Base-by-base conservation (phyloP, 2,329 filamentous ascomycete genomes). In the Aspergillus viridinutans region DNA sequence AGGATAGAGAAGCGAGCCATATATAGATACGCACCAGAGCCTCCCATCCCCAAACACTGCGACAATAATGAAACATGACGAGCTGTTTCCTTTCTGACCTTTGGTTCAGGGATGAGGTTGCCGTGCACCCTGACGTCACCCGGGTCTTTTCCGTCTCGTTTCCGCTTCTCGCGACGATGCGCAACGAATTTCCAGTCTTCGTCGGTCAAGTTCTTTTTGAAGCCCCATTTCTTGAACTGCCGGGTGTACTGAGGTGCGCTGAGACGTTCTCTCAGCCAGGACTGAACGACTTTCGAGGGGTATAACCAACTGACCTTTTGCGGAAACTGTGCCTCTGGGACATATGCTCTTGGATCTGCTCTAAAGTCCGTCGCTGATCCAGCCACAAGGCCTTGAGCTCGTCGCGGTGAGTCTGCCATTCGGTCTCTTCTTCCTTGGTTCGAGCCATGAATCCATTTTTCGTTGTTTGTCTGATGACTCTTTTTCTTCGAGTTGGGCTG, bases 171-270 rank as follows among this genome's bases (percentile, higher is more conserved):
- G 12, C 63, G 57, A 43, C 58, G 58, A 23, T 56, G 58, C 12
- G 58, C 54, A 26, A 67, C 55, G 32, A 53, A 59, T 32, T 61
- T 55, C 66, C 65, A 69, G 8, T 61, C 57, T 28, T 63, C 53
- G 5, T 51, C 49, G 6, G 38, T 64, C 35, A 60, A 47, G 40
- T 69, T 65, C 47, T 70, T 70, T 40, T 61, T 57, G 32, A 67
- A 68, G 4, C 53, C 55, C 68, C 67, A 69, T 47, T 58, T 62
- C 38, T 60, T 61, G 55, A 70, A 65, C 56, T 64, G 65, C 10
- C 61, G 59, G 2, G 32, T 35, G 2, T 35, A 35, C 32, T 35
- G 32, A 17, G 32, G 32, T 35, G 12, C 32, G 12, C 32, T 35
- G 12, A 3, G 32, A 17, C 32, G 4, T 35, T 35, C 4, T 6